phyloP scores from a whole-genome alignment of 352 stramenopile genomes.

The Pythium guiyangense region DNA sequence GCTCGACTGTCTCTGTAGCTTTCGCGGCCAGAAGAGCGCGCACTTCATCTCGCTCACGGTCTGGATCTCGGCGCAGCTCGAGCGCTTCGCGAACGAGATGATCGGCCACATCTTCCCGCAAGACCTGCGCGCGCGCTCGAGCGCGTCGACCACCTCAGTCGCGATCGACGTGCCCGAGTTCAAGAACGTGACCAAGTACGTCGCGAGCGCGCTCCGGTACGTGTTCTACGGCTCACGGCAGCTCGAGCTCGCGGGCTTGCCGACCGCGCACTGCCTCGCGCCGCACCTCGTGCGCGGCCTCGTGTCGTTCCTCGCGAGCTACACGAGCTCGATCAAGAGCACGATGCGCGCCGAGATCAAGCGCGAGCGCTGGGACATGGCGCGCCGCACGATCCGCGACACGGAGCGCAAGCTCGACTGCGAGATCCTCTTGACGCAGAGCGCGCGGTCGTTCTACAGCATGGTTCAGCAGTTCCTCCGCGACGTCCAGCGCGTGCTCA shows the following conservation, averaged over 20 bases:
- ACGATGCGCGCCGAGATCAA: slow-evolving; percentile 74
- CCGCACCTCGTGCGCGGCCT: slow-evolving; percentile 59
- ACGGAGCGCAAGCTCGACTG: slow-evolving; percentile 57
- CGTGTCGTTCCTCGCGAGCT: slow-evolving; percentile 53
- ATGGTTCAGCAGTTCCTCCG: slow-evolving; percentile 80
- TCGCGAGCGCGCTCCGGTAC: slow-evolving; percentile 69
- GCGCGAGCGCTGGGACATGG: slow-evolving; percentile 80
- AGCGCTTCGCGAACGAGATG: slow-evolving; percentile 72
- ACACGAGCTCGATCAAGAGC: slow-evolving; percentile 64
- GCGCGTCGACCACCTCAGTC: slow-evolving; percentile 15
- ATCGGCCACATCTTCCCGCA: slow-evolving; percentile 72
- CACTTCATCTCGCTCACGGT: slow-evolving; percentile 77
- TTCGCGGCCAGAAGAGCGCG: slow-evolving; percentile 63
- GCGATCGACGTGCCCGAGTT: slow-evolving; percentile 71
- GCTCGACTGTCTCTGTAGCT: slow-evolving; percentile 18
- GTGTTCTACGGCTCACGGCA: slow-evolving; percentile 80
- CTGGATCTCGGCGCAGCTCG: slow-evolving; percentile 77
- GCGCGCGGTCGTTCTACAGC: slow-evolving; percentile 69
- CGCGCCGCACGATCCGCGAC: slow-evolving; percentile 60
- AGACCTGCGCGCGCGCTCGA: slow-evolving; percentile 14
- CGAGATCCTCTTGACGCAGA: slow-evolving; percentile 82
- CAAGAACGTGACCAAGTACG: slow-evolving; percentile 71
- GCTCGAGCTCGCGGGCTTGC: slow-evolving; percentile 69
- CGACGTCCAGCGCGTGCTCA: slow-evolving; percentile 71
- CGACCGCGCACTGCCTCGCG: slow-evolving; percentile 68